Evolutionary conservation across 2,329 filamentous ascomycete genomes (phyloP), one percentile per base, ranked within the genome.

Genomic region (Fusarium concolor): DNA sequence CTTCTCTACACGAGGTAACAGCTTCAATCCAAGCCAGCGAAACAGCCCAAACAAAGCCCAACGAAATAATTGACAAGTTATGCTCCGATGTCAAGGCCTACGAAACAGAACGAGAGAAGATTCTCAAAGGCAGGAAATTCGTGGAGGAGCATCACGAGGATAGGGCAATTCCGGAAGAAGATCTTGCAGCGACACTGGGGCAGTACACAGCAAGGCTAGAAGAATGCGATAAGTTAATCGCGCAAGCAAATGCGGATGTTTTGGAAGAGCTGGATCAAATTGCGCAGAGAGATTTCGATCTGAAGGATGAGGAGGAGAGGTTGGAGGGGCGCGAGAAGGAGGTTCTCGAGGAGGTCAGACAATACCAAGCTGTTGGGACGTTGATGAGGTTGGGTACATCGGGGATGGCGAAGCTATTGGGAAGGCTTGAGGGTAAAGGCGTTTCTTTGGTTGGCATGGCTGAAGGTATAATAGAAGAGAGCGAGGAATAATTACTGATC

Each of bases 11-110:
- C 10, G 20, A 62, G 2, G 17, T 56, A 1, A 28, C 33, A 20
- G n/a, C 26, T 22, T 62, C 49, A 17, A 35, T 62, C 6, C 42
- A 56, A 44, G 37, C 31, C 18, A 56, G 2, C 0, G 59, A 62
- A 12, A 4, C 42, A 0, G 10, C 20, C 0, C 49, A 62, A 5
- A 8, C 15, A 12, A 56, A 37, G 5, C 4, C 10, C 2, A 56
- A 37, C 5, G n/a, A 20, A 11, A 38, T 5, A 9, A 24, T 56
- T 1, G 31, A 62, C n/a, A 46, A 10, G 3, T 6, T 62, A 5
- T 31, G 20, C 10, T 42, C 35, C 4, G 15, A 47, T 4, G 14
- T 62, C 3, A 62, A 62, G 11, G 7, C 12, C 3, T 62, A 47
- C 15, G 42, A 62, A 31, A n/a, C 20, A 9, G 26, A 62, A 38